A percentile compares a stretch with the other conserved stretches of the same genome.
phyloP scores from a whole-genome alignment of 2,329 filamentous ascomycete genomes.

The Calonectria pseudoreteaudii region DNA sequence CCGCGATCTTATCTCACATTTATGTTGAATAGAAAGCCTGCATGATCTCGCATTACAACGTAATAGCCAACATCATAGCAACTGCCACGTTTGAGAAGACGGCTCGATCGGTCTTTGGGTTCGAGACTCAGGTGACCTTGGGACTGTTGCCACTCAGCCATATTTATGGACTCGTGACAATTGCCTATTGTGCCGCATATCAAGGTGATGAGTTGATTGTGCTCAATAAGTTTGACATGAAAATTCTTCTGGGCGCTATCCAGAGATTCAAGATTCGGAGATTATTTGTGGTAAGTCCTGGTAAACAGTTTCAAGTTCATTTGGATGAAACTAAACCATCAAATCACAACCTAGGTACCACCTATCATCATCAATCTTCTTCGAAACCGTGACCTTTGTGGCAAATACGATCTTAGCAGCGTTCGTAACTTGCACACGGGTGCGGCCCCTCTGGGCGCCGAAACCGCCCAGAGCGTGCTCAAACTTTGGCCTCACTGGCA shows the following conservation, averaged over 20 bases:
- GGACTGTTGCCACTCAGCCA: slow-evolving; percentile 83
- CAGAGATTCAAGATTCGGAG: slow-evolving; percentile 75
- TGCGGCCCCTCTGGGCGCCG: slow-evolving; percentile 78
- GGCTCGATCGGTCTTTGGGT: slow-evolving; percentile 48
- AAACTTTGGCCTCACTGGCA: slow-evolving; percentile 72
- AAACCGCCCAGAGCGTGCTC: slow-evolving; percentile 73
- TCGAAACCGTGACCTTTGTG: slow-evolving; percentile 68
- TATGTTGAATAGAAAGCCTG: slow-evolving; percentile 75
- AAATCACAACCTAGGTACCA: slow-evolving; percentile 74
- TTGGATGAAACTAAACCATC: too few species aligned
- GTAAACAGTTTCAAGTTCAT: too few species aligned
- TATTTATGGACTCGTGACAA: slow-evolving; percentile 77
- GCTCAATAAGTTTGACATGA: slow-evolving; percentile 80
- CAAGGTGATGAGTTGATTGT: slow-evolving; percentile 78
- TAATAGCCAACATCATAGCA: slow-evolving; percentile 81
- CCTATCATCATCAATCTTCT: slow-evolving; percentile 82
- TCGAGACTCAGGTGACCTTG: slow-evolving; percentile 62
- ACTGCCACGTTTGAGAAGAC: slow-evolving; percentile 58
- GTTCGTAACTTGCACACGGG: slow-evolving; percentile 76
- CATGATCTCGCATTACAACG: slow-evolving; percentile 83
- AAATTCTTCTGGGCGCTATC: slow-evolving; percentile 71
- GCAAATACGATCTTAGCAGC: slow-evolving; percentile 77
- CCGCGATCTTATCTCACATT: not conserved
- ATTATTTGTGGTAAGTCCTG: too few species aligned
- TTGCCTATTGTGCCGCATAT: slow-evolving; percentile 70